Conservation (phyloP, 257 asterid species). For the Scutellaria galericulata region DNA sequence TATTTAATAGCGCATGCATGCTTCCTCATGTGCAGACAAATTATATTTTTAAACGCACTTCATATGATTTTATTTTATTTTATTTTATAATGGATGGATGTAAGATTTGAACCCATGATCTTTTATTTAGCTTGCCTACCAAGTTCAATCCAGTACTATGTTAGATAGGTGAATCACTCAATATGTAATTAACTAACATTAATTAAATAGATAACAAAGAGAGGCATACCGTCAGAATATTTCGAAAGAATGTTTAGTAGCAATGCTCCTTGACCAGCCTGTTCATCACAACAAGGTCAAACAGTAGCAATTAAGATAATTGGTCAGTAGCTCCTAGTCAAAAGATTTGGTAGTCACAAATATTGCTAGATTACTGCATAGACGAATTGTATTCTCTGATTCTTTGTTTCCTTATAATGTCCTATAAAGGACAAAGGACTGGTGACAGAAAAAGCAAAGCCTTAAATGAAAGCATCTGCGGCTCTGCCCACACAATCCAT, state of each 20-base stretch:
- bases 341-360: background rate
- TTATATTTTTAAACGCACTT: background rate
- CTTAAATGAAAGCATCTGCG: background rate
- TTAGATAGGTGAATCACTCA: background rate
- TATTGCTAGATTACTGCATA: background rate
- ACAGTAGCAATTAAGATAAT: conserved; percentile 22
- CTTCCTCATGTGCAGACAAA: background rate
- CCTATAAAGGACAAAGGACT: conserved; percentile 1
- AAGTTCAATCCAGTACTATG: background rate
- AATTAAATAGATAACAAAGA: background rate
- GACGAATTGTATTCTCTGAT: conserved; percentile 1
- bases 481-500: background rate
- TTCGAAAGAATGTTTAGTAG: conserved; percentile 91
- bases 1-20: background rate
- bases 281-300: conserved; percentile 34
- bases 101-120: background rate
- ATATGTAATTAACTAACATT: background rate
- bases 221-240: conserved; percentile 75
- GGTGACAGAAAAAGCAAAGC: conserved; percentile 8
- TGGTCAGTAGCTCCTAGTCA: background rate
- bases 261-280: conserved; percentile 98
- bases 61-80: background rate
- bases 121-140: background rate
- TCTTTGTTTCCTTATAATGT: conserved; percentile 7
- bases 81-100: background rate